phyloP scores from a whole-genome alignment of 1,139 yeast genomes.

The Nakaseomyces bracarensis region DNA sequence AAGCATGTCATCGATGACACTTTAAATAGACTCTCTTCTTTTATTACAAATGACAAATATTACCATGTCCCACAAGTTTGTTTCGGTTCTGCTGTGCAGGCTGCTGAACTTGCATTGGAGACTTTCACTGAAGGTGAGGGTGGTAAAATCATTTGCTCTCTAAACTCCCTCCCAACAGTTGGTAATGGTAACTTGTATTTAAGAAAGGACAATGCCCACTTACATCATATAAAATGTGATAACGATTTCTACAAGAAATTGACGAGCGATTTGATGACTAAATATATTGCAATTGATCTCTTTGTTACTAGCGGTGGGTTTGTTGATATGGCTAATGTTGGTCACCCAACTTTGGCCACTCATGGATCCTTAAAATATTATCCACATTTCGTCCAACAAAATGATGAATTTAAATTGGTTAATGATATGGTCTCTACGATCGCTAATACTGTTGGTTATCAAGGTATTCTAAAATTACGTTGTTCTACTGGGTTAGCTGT shows the following conservation, averaged over 20 bases:
- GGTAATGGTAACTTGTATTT: conserved; percentile 74
- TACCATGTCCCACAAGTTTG: conserved; percentile 59
- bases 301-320: conserved; percentile 59
- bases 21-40: conserved; percentile 50
- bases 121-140: conserved; percentile 50
- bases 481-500: conserved; percentile 87
- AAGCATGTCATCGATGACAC: conserved; percentile 58
- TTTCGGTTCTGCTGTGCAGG: conserved; percentile 69
- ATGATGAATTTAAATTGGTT: conserved; percentile 62
- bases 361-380: conserved; percentile 68
- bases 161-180: conserved; percentile 67
- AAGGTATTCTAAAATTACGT: conserved; percentile 76
- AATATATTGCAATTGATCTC: conserved; percentile 69
- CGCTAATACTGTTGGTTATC: conserved; percentile 51
- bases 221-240: conserved; percentile 55
- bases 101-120: conserved; percentile 59
- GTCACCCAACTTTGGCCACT: conserved; percentile 55
- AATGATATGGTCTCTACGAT: conserved; percentile 50
- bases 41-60: conserved; percentile 37
- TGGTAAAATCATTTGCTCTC: conserved; percentile 68
- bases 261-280: conserved; percentile 47
- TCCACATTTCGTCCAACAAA: conserved; percentile 56
- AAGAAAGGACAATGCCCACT: conserved; percentile 46
- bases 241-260: conserved; percentile 55
- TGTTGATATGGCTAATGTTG: conserved; percentile 69